Percentiles rank a stretch among this genome's conserved stretches.
phyloP scores from a whole-genome alignment of 345 rosid species.

The Syzygium grande region DNA sequence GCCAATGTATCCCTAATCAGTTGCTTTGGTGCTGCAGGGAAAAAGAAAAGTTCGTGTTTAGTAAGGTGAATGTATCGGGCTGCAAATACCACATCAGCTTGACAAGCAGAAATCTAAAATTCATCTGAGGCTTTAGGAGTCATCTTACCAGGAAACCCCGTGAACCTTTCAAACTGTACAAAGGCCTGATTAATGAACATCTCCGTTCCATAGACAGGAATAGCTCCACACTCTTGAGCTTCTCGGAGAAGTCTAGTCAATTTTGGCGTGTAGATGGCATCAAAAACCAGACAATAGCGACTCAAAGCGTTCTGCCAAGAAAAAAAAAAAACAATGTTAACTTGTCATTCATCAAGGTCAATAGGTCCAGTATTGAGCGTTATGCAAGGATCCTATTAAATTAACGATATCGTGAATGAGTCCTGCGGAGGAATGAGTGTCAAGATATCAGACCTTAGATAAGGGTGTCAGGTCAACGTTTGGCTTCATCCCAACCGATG shows the following conservation, averaged over 20 bases:
- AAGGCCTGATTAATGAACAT: slow-evolving; percentile 55
- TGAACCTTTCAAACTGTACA: slow-evolving; percentile 52
- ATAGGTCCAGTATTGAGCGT: not conserved
- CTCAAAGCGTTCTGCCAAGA: slow-evolving; percentile 36
- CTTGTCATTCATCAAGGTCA: not conserved
- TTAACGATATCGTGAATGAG: not conserved
- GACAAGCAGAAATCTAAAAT: not conserved
- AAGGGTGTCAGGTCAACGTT: slow-evolving; percentile 33
- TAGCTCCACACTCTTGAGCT: slow-evolving; percentile 47
- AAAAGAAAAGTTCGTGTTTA: not conserved
- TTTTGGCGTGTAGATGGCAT: slow-evolving; percentile 55
- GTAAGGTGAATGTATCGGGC: not conserved
- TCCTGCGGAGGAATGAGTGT: not conserved
- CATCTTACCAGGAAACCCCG: slow-evolving; percentile 48
- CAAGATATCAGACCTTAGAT: slow-evolving; percentile 29
- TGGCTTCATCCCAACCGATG: slow-evolving; percentile 60
- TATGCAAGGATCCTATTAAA: not conserved
- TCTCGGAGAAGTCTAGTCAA: slow-evolving; percentile 49
- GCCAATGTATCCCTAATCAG: slow-evolving; percentile 40
- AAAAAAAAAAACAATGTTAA: not conserved
- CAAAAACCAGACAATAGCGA: slow-evolving; percentile 45
- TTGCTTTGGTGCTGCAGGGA: slow-evolving; percentile 41
- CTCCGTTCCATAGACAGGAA: slow-evolving; percentile 37
- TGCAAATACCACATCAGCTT: not conserved
- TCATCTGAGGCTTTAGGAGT: not conserved